Conservation (phyloP, 768 basidiomycete species). For the Cantharellus anzutake region DNA sequence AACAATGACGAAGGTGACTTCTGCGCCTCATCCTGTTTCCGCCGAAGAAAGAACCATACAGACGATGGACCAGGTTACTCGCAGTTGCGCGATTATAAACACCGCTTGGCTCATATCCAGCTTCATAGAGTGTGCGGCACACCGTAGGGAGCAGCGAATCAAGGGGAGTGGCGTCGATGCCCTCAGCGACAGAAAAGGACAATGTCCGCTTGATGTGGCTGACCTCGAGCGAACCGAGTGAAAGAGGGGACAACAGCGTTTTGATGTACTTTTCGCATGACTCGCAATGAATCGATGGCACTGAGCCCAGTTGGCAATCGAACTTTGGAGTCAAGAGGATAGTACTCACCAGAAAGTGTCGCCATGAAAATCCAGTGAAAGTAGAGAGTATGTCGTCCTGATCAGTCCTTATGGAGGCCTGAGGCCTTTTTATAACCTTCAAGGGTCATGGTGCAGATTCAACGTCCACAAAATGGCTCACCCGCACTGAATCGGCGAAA, state of each 20-base stretch:
- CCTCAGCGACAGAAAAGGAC: not conserved
- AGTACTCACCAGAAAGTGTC: too few relatives aligned
- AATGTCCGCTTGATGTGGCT: not conserved
- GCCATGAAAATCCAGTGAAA: too few relatives aligned
- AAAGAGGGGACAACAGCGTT: conserved; percentile 2
- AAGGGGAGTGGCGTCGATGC: not conserved
- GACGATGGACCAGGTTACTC: not conserved
- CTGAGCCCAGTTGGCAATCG: not conserved
- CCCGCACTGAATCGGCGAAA: too few relatives aligned
- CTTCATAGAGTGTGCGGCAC: not conserved
- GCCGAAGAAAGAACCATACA: not conserved
- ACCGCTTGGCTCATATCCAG: not conserved
- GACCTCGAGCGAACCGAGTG: not conserved
- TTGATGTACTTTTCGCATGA: not conserved
- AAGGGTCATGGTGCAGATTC: too few relatives aligned
- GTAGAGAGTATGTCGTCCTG: too few relatives aligned
- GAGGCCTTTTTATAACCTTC: too few relatives aligned
- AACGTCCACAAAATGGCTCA: too few relatives aligned
- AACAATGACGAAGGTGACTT: not conserved
- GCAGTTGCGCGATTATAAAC: too few relatives aligned
- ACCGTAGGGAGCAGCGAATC: not conserved
- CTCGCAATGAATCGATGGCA: not conserved
- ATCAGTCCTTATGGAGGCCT: too few relatives aligned
- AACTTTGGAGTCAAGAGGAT: too few relatives aligned
- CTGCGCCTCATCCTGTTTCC: too few relatives aligned